Conservation (phyloP, 164 flowering plant genomes). For the Santalum album region DNA sequence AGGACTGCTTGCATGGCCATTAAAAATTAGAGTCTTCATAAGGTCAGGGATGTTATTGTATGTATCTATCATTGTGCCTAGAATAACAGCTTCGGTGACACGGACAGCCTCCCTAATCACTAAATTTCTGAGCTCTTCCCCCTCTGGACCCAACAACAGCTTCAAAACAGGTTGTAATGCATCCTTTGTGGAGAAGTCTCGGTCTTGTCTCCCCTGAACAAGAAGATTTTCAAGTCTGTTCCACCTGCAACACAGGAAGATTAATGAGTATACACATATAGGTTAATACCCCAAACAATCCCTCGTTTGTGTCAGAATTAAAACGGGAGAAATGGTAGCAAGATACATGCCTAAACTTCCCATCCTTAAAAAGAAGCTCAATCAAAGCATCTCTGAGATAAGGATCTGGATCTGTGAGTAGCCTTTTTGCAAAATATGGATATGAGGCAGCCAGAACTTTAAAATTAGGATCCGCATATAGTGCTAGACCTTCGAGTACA, state of each 20-base stretch:
- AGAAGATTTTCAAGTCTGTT: slow-evolving; percentile 93
- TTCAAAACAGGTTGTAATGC: slow-evolving; percentile 93
- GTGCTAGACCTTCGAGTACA: slow-evolving; percentile 93
- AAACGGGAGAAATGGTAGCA: not conserved
- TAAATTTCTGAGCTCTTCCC: slow-evolving; percentile 63
- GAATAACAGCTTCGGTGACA: slow-evolving; percentile 68
- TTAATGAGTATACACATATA: not conserved
- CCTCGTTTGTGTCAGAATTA: not conserved
- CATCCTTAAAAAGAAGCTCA: slow-evolving; percentile 94
- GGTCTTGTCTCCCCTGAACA: slow-evolving; percentile 79
- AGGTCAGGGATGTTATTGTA: slow-evolving; percentile 47
- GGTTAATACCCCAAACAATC: not conserved
- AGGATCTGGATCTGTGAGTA: slow-evolving; percentile 95
- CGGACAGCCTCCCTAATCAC: slow-evolving; percentile 78
- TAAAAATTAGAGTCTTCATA: slow-evolving; percentile 37
- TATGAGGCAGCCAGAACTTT: slow-evolving; percentile 97
- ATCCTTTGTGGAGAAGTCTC: slow-evolving; percentile 85
- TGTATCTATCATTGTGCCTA: slow-evolving; percentile 58
- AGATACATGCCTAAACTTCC: slow-evolving; percentile 69
- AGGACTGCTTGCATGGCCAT: slow-evolving; percentile 34
- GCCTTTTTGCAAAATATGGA: slow-evolving; percentile 98
- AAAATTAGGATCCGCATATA: slow-evolving; percentile 94
- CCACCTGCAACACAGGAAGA: slow-evolving; percentile 58
- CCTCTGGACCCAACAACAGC: slow-evolving; percentile 70
- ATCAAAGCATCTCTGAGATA: slow-evolving; percentile 97